A percentile compares a stretch with the other conserved stretches of the same genome.
Conservation (phyloP, 768 basidiomycete species). For the Lepiota venenata region DNA sequence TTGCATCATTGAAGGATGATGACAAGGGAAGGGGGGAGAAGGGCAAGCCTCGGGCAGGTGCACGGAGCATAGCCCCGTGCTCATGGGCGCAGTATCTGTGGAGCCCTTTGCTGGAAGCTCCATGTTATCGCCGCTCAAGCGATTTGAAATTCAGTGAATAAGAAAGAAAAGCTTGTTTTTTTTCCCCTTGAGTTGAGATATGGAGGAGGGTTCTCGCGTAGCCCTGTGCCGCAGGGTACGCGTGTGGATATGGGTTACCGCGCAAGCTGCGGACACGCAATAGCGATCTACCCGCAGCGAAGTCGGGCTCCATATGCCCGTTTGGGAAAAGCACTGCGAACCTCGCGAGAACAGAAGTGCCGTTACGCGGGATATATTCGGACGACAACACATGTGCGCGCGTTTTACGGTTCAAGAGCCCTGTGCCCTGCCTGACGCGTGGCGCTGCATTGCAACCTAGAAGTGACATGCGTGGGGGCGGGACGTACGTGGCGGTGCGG, state of each 20-base stretch:
- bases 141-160: too few relatives aligned
- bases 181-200: too few relatives aligned
- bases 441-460: neutral
- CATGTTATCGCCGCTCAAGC: too few relatives aligned
- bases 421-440: neutral
- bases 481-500: conserved; percentile 1
- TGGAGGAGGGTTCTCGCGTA: too few relatives aligned
- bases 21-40: neutral
- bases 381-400: neutral
- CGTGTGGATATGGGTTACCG: neutral
- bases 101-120: too few relatives aligned
- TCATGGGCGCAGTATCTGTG: too few relatives aligned
- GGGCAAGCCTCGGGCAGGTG: too few relatives aligned
- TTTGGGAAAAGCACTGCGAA: neutral
- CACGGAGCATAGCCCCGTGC: neutral
- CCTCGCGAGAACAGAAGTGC: neutral
- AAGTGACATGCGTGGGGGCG: neutral
- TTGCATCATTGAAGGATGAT: neutral
- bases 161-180: too few relatives aligned
- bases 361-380: conserved; percentile 1
- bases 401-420: too few relatives aligned
- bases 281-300: neutral
- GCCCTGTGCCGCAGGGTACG: conserved; percentile 1
- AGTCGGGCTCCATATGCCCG: neutral
- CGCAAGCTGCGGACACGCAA: conserved; percentile 1